Conservation (phyloP, 495 filamentous ascomycete genomes). For the Penicillium goetzii region DNA sequence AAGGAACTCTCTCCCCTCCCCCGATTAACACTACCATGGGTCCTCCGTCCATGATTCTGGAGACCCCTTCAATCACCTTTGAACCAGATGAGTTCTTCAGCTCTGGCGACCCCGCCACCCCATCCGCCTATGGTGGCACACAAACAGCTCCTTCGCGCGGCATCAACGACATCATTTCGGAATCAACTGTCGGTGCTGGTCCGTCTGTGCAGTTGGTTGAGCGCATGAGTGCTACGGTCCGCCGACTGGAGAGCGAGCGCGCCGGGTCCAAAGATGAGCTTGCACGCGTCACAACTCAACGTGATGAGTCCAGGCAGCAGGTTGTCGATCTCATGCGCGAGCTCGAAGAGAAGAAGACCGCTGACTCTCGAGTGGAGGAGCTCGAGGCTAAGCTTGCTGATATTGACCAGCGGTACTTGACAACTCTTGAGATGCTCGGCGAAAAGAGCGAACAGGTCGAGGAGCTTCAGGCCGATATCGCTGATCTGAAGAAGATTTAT, state of each 20-base stretch:
- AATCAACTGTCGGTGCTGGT: conserved; percentile 84
- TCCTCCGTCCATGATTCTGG: conserved; percentile 40
- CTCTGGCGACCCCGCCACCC: conserved; percentile 61
- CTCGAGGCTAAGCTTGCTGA: conserved; percentile 66
- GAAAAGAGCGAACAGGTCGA: conserved; percentile 96
- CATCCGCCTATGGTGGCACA: conserved; percentile 54
- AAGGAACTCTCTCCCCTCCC: conserved; percentile 40
- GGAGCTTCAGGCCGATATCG: conserved; percentile 84
- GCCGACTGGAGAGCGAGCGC: conserved; percentile 88
- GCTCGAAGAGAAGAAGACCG: conserved; percentile 67
- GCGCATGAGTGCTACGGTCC: conserved; percentile 91
- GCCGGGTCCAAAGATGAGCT: conserved; percentile 84
- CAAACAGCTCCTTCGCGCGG: conserved; percentile 54
- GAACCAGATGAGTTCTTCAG: conserved; percentile 74
- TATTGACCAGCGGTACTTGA: conserved; percentile 74
- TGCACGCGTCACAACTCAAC: conserved; percentile 72
- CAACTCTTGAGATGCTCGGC: conserved; percentile 90
- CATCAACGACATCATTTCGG: conserved; percentile 86
- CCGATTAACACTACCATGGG: conserved; percentile 34
- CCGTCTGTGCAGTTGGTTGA: conserved; percentile 96
- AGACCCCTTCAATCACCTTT: conserved; percentile 60
- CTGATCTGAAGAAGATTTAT: conserved; percentile 94
- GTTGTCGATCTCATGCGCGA: conserved; percentile 88
- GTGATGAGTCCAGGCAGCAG: conserved; percentile 89
- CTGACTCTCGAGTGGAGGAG: conserved; percentile 60